phyloP scores from a whole-genome alignment of 768 basidiomycete species.

The Cytidiella melzeri region DNA sequence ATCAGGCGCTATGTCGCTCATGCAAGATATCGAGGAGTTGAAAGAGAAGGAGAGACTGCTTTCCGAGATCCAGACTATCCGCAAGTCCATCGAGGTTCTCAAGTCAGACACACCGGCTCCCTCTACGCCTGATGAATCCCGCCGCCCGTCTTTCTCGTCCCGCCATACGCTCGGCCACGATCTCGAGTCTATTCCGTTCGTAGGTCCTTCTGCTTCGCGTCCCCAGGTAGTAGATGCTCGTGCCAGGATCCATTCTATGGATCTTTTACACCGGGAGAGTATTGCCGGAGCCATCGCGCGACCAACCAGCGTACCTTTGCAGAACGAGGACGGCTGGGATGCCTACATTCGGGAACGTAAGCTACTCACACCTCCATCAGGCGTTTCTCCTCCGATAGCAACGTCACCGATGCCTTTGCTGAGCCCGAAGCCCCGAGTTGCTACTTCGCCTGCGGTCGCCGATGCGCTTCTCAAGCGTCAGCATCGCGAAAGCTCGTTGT shows the following conservation, averaged over 20 bases:
- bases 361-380: slow-evolving; percentile 76
- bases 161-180: slow-evolving; percentile 66
- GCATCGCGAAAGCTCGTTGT: slow-evolving; percentile 63
- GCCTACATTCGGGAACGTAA: slow-evolving; percentile 80
- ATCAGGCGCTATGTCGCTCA: slow-evolving; percentile 19
- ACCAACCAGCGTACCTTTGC: slow-evolving; percentile 69
- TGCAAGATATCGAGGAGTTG: slow-evolving; percentile 48
- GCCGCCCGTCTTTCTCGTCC: slow-evolving; percentile 60
- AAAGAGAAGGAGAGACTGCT: slow-evolving; percentile 67
- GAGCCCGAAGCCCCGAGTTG: slow-evolving; percentile 35
- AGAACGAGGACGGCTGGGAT: slow-evolving; percentile 74
- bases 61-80: slow-evolving; percentile 73
- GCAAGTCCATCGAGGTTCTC: slow-evolving; percentile 70
- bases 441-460: slow-evolving; percentile 65
- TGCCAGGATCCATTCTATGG: slow-evolving; percentile 67
- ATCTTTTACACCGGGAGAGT: slow-evolving; percentile 40
- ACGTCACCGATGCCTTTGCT: slow-evolving; percentile 40
- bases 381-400: slow-evolving; percentile 71
- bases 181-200: slow-evolving; percentile 44
- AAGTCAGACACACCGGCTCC: slow-evolving; percentile 66
- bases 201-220: slow-evolving; percentile 50
- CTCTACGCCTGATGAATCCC: slow-evolving; percentile 47
- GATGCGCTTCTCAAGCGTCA: slow-evolving; percentile 72
- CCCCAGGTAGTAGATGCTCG: slow-evolving; percentile 67
- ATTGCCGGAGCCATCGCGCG: slow-evolving; percentile 54